Evolutionary conservation across 768 basidiomycete genomes (phyloP), one percentile per base, ranked within the genome.

Genomic region (Collybiopsis luxurians): DNA sequence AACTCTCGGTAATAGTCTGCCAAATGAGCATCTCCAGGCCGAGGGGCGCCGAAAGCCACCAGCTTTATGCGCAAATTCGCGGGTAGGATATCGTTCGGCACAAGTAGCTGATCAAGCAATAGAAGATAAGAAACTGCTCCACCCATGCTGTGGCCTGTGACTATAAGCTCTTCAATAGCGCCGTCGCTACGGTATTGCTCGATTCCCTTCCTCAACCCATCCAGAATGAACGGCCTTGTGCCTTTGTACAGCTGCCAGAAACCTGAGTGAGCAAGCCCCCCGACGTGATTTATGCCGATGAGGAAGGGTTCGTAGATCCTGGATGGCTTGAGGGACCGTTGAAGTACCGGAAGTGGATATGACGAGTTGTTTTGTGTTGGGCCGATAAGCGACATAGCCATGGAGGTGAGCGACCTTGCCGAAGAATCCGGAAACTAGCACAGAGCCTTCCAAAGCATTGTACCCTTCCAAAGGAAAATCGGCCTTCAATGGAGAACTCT

Each of bases 141-240:
- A 40, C 84, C 82, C 77, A 84, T 77, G 54, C 81, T 83, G 63
- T 86, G 83, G 1, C 82, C 84, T 1, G 80, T 81, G 28, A 84
- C 59, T 13, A 82, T 74, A 17, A 85, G 53, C 61, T 82, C 80
- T 19, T 56, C 49, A 2, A 69, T 63, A n/a, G n/a, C n/a, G 11
- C 59, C 59, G 27, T 71, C 64, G 5, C 53, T 57, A 27, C 27
- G 46, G 15, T 78, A 64, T 53, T 71, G 66, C 13, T 64, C 42
- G 13, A 83, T 61, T 5, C 73, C 78, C 57, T 71, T 69, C 23
- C 64, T 64, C 21, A 85, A 64, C 4, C 69, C 73, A 19, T 71
- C 66, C 7, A 79, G 60, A 0, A 75, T 69, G 17, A 60, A 53
- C 0, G 53, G 19, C 59, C 67, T 67, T 3, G 81, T 69, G 11